phyloP scores from a whole-genome alignment of 208 protist species.

The Herpetomonas samuelpessoai region DNA sequence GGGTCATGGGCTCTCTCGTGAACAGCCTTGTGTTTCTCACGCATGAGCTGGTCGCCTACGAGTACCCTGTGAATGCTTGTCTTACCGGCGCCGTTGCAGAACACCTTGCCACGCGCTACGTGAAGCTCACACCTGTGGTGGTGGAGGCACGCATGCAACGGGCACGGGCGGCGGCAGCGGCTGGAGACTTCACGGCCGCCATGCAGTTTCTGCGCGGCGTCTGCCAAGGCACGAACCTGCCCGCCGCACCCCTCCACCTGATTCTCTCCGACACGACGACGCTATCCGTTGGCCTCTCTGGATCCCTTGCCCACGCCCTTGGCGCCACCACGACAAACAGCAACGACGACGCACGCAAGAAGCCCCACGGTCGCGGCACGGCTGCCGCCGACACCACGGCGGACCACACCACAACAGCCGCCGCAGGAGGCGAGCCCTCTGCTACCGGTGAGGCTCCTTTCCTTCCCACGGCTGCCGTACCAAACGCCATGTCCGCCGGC shows the following conservation, averaged over 20 bases:
- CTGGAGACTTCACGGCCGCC: constrained; percentile 52
- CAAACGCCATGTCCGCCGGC: background rate
- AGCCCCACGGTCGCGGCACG: background rate
- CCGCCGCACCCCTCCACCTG: constrained; percentile 20
- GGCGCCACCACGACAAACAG: background rate
- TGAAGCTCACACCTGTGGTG: constrained; percentile 33
- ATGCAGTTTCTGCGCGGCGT: constrained; percentile 52
- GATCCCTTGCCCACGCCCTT: constrained; percentile 15
- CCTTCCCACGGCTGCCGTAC: background rate
- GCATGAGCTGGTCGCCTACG: constrained; percentile 39
- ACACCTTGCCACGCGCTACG: constrained; percentile 50
- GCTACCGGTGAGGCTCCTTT: background rate
- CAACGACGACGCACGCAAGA: background rate
- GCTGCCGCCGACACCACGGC: constrained; percentile 3
- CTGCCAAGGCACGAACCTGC: constrained; percentile 52
- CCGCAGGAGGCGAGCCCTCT: background rate
- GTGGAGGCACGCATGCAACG: constrained; percentile 65
- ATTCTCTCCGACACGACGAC: constrained; percentile 11
- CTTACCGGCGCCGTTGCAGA: constrained; percentile 62
- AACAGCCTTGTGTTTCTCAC: constrained; percentile 52
- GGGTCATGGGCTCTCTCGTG: constrained; percentile 32
- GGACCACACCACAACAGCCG: background rate
- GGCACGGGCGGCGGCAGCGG: constrained; percentile 49
- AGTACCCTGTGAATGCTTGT: constrained; percentile 44
- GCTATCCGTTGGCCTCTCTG: constrained; percentile 1